Evolutionary conservation across 345 rosid species (phyloP).

Genomic region (Brassica nigra): DNA sequence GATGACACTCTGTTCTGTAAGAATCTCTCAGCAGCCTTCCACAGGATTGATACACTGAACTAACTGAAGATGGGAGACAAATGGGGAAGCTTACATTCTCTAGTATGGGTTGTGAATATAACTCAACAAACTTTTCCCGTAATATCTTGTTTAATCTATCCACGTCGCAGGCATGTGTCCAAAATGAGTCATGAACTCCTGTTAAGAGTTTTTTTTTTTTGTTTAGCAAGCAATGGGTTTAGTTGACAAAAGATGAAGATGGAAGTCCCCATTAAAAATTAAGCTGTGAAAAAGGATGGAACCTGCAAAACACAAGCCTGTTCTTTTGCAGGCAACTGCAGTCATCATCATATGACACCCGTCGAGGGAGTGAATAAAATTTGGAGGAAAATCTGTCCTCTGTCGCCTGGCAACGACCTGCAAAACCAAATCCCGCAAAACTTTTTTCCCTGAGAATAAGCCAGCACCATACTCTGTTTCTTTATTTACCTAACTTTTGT

Average conservation of each 20-base stretch:
- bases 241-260: slow-evolving; percentile 28
- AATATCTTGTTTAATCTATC: slow-evolving; percentile 79
- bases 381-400: slow-evolving; percentile 95
- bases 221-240: background rate
- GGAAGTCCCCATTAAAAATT: background rate
- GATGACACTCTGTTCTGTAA: slow-evolving; percentile 18
- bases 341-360: slow-evolving; percentile 99
- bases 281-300: slow-evolving; percentile 24
- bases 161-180: slow-evolving; percentile 99
- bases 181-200: slow-evolving; percentile 99
- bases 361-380: slow-evolving; percentile 97
- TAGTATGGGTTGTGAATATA: slow-evolving; percentile 78
- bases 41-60: slow-evolving; percentile 42
- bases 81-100: slow-evolving; percentile 68
- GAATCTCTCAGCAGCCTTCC: slow-evolving; percentile 44
- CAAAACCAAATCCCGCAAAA: slow-evolving; percentile 12
- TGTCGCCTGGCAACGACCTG: slow-evolving; percentile 86
- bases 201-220: slow-evolving; percentile 26
- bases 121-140: slow-evolving; percentile 90
- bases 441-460: slow-evolving; percentile 1
- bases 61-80: slow-evolving; percentile 7
- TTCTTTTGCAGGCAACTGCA: slow-evolving; percentile 80
- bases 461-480: background rate
- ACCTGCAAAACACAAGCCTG: slow-evolving; percentile 95
- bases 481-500: background rate